Percentiles rank a stretch among this genome's conserved stretches.
Evolutionary conservation across 371 early-diverging fungal species (phyloP).

Genomic region (Haplosporangium sp.): DNA sequence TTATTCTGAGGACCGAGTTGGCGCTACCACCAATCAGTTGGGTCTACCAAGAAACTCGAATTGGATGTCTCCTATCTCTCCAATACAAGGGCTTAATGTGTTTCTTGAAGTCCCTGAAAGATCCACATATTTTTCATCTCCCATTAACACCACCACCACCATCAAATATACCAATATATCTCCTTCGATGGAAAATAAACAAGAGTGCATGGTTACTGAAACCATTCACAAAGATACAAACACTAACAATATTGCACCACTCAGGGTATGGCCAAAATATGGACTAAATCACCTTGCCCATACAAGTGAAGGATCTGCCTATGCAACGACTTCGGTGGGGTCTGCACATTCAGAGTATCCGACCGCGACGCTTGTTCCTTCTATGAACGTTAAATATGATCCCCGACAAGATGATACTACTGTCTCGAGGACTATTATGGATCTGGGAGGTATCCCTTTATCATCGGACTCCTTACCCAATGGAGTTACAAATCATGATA

Average conservation of each 20-base stretch:
- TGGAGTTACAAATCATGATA: no score
- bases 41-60: conserved; percentile 6
- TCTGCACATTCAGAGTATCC: not conserved
- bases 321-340: not conserved
- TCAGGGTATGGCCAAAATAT: not conserved
- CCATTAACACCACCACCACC: not conserved
- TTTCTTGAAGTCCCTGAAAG: not conserved
- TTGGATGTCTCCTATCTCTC: not conserved
- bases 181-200: not conserved
- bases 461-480: not conserved
- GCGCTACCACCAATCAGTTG: not conserved
- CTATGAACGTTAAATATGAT: not conserved
- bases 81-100: no score
- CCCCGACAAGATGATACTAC: not conserved
- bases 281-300: not conserved
- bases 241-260: not conserved
- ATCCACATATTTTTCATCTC: not conserved
- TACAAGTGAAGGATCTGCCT: not conserved
- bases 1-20: conserved; percentile 23
- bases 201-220: not conserved
- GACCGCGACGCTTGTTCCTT: not conserved
- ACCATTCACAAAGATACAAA: not conserved
- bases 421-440: not conserved
- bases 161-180: conserved; percentile 8
- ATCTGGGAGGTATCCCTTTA: not conserved